Percentiles rank a stretch among this genome's conserved stretches.
Conservation (phyloP, 2,329 filamentous ascomycete genomes). For the Orbilia ellipsospora region DNA sequence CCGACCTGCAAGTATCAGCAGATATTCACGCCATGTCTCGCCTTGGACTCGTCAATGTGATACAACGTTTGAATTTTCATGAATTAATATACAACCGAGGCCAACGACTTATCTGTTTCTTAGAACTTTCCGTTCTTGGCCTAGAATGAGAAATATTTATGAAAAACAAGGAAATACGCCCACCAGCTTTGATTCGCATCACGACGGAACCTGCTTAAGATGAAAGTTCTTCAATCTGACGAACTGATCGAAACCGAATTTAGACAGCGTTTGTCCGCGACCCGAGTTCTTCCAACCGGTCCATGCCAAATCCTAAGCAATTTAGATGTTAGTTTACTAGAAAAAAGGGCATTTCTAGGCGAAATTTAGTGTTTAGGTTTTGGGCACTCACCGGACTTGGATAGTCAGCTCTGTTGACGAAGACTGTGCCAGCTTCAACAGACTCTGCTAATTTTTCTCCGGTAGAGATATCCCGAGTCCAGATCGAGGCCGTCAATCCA, state of each 20-base stretch:
- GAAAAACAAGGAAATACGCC: not conserved
- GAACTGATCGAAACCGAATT: conserved; percentile 93
- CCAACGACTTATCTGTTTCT: too few relatives aligned
- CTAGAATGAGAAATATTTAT: conserved; percentile 1
- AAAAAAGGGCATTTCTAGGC: conserved; percentile 8
- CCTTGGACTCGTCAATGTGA: conserved; percentile 16
- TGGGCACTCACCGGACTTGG: conserved; percentile 80
- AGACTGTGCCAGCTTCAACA: conserved; percentile 93
- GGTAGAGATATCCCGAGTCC: conserved; percentile 85
- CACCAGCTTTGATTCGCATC: conserved; percentile 7
- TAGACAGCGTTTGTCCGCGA: conserved; percentile 87
- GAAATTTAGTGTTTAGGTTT: conserved; percentile 11
- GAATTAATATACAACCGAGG: conserved; percentile 10
- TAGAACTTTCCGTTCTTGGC: too few relatives aligned
- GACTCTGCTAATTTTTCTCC: conserved; percentile 81
- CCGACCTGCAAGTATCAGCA: conserved; percentile 4
- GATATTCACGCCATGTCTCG: conserved; percentile 10
- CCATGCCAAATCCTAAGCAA: conserved; percentile 84
- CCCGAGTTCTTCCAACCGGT: conserved; percentile 98
- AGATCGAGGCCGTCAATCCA: conserved; percentile 94
- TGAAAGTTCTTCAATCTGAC: conserved; percentile 97
- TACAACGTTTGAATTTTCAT: conserved; percentile 10
- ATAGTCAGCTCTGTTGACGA: conserved; percentile 93
- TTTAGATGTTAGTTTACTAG: conserved; percentile 57
- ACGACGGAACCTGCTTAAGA: conserved; percentile 78